These are phyloP conservation scores for Pythium brachiatum DNA, from an alignment of 352 stramenopile species.

Conservation along the genomic window DNA sequence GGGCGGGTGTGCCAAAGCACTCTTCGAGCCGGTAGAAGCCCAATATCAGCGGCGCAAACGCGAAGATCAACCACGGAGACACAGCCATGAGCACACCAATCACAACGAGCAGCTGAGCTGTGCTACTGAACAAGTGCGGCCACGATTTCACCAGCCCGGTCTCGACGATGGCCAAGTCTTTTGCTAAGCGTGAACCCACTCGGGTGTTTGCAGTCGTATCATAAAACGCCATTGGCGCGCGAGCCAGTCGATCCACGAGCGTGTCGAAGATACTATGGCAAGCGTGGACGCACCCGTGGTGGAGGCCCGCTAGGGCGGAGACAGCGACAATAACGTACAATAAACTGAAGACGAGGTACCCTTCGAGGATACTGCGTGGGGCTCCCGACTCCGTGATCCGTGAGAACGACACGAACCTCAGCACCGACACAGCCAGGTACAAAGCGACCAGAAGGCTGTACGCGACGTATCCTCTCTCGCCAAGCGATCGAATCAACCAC, in stretches of 20 bases:
- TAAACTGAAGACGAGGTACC: slow-evolving; percentile 71
- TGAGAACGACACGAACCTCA: slow-evolving; percentile 1
- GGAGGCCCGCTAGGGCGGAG: slow-evolving; percentile 24
- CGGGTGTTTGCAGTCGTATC: slow-evolving; percentile 70
- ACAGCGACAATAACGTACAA: slow-evolving; percentile 26
- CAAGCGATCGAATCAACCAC: slow-evolving; percentile 90
- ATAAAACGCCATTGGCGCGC: slow-evolving; percentile 72
- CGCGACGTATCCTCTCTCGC: slow-evolving; percentile 49
- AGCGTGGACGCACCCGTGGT: slow-evolving; percentile 49
- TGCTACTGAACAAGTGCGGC: slow-evolving; percentile 23
- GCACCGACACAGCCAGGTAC: not conserved
- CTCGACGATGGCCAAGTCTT: slow-evolving; percentile 67
- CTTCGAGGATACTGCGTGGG: slow-evolving; percentile 44
- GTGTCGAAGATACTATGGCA: slow-evolving; percentile 47
- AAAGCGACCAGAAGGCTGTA: slow-evolving; percentile 32
- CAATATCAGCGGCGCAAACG: slow-evolving; percentile 61
- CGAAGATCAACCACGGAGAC: slow-evolving; percentile 42
- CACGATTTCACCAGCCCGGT: slow-evolving; percentile 50
- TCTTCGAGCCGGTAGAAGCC: slow-evolving; percentile 65
- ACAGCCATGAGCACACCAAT: slow-evolving; percentile 2
- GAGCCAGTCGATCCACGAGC: slow-evolving; percentile 55
- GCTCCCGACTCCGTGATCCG: not conserved
- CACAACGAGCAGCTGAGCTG: slow-evolving; percentile 35
- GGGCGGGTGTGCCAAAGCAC: slow-evolving; percentile 89
- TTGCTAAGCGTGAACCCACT: slow-evolving; percentile 69